A percentile compares a stretch with the other conserved stretches of the same genome.
These are phyloP conservation scores for Schizonepeta tenuifolia DNA, from an alignment of 257 asterid genomes.

Conservation along the genomic window DNA sequence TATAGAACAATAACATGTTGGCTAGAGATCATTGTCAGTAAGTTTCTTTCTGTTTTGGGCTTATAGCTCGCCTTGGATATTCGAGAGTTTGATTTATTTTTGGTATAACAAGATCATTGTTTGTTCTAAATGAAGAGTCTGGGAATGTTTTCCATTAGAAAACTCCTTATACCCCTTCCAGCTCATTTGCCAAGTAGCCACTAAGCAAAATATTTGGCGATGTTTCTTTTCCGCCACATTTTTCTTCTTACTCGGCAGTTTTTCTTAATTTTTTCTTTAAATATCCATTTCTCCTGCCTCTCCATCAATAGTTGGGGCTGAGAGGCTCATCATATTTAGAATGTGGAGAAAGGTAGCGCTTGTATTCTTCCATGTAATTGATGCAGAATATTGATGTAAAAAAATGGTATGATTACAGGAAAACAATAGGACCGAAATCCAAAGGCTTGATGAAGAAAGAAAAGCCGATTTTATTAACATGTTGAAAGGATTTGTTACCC, in stretches of 20 bases:
- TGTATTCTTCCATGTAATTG: slow-evolving; percentile 13
- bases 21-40: not conserved
- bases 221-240: not conserved
- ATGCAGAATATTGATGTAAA: slow-evolving; percentile 13
- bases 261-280: not conserved
- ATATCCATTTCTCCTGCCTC: not conserved
- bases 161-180: not conserved
- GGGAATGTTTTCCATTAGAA: not conserved
- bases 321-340: slow-evolving; percentile 1
- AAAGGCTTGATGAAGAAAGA: slow-evolving; percentile 84
- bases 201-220: not conserved
- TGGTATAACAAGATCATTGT: not conserved
- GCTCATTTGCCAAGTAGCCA: not conserved
- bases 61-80: slow-evolving; percentile 1
- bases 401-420: slow-evolving; percentile 61
- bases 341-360: slow-evolving; percentile 1
- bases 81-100: slow-evolving; percentile 18
- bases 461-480: slow-evolving; percentile 70
- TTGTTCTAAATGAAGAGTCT: slow-evolving; percentile 15
- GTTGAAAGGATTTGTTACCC: slow-evolving; percentile 81
- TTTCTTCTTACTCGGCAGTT: not conserved
- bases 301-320: not conserved
- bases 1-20: slow-evolving; percentile 2
- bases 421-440: slow-evolving; percentile 77
- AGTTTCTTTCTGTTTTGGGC: slow-evolving; percentile 22